A percentile compares a stretch with the other conserved stretches of the same genome.
These are phyloP conservation scores for Ilex aquifolium DNA, from an alignment of 257 asterid genomes.

Conservation along the genomic window DNA sequence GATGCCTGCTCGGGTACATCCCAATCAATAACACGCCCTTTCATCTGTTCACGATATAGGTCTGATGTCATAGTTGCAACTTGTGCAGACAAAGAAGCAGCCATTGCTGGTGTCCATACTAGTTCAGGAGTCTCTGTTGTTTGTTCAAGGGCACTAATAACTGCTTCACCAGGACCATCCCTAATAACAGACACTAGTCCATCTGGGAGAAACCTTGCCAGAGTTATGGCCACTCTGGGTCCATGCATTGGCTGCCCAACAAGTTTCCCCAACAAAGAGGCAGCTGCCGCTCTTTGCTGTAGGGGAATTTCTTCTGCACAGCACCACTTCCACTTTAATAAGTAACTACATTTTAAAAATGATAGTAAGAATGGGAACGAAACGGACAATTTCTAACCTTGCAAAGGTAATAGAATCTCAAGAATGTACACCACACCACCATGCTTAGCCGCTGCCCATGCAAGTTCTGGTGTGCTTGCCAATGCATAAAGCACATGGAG, in stretches of 20 bases:
- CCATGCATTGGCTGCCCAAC: conserved; percentile 99
- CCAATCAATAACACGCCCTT: conserved; percentile 94
- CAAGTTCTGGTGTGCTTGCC: conserved; percentile 97
- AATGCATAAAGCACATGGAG: conserved; percentile 92
- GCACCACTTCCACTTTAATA: conserved; percentile 22
- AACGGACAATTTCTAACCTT: conserved; percentile 39
- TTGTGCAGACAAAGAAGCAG: conserved; percentile 93
- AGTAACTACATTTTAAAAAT: conserved; percentile 8
- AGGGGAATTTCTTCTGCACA: conserved; percentile 84
- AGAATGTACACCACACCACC: conserved; percentile 99
- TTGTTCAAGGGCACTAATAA: conserved; percentile 80
- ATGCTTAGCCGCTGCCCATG: conserved; percentile 99
- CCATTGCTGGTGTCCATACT: conserved; percentile 99
- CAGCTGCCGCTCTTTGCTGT: conserved; percentile 98
- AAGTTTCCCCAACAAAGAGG: conserved; percentile 88
- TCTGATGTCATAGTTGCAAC: conserved; percentile 93
- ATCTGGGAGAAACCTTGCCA: conserved; percentile 93
- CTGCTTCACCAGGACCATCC: conserved; percentile 99
- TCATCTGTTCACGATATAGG: conserved; percentile 79
- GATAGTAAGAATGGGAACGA: conserved; percentile 3
- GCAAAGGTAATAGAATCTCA: conserved; percentile 83
- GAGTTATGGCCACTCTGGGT: conserved; percentile 93
- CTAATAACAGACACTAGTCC: conserved; percentile 86
- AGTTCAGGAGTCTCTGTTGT: conserved; percentile 99
- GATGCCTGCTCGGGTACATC: conserved; percentile 97